Conservation (phyloP, 106 monocot genomes). For the Dioscorea zingiberensis region DNA sequence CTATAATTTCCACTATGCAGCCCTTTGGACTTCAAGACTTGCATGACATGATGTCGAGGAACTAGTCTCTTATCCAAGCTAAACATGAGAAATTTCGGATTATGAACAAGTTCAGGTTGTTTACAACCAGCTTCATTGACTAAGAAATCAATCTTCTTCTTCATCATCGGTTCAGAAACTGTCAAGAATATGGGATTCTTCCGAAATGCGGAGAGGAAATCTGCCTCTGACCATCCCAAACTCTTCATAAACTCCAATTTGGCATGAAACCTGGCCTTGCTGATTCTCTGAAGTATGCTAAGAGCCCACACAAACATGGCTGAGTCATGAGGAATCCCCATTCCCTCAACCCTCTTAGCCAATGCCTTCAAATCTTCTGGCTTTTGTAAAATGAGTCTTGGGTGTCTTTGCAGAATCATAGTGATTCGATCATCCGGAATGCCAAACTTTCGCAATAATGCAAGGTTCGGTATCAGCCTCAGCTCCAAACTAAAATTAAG, state of each 20-base stretch:
- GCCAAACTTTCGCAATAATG: background rate
- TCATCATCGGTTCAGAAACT: background rate
- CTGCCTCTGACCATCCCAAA: slow-evolving; percentile 17
- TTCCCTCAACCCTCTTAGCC: background rate
- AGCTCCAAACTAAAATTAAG: background rate
- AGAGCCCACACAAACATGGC: slow-evolving; percentile 4
- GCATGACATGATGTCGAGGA: slow-evolving; percentile 5
- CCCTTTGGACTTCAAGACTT: slow-evolving; percentile 4
- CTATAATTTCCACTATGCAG: background rate
- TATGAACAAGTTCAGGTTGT: background rate
- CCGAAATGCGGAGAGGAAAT: slow-evolving; percentile 3
- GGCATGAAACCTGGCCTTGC: background rate
- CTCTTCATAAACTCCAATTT: slow-evolving; percentile 7
- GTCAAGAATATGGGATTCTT: background rate
- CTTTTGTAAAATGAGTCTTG: background rate
- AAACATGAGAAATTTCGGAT: slow-evolving; percentile 10
- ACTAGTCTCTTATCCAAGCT: slow-evolving; percentile 16
- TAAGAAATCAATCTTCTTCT: slow-evolving; percentile 15
- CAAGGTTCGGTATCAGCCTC: slow-evolving; percentile 1
- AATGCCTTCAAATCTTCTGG: background rate
- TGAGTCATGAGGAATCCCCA: background rate
- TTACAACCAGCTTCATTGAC: slow-evolving; percentile 7
- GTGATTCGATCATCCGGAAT: too few relatives aligned
- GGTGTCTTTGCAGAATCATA: background rate
- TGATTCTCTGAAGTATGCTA: background rate